Base-by-base conservation (phyloP, 352 stramenopile genomes). In the Globisporangium abappressorium region DNA sequence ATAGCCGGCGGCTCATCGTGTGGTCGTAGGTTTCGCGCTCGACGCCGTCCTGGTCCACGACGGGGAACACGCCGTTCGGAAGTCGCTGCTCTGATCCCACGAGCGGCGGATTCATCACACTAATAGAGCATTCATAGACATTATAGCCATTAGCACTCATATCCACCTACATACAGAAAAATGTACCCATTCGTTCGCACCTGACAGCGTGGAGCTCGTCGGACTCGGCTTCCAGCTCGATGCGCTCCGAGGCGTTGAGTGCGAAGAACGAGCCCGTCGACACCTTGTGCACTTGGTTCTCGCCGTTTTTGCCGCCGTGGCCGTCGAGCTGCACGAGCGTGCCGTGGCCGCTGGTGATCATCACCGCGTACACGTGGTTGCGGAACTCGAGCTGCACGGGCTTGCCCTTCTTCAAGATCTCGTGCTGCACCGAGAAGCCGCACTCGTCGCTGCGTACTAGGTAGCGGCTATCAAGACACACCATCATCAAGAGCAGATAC, bases 81-180 rank as follows among this genome's bases (percentile, higher is more conserved):
- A 83, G 71, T 33, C 68, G 82, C 64, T 82, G 62, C 65, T 94
- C 85, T 1, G 70, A 43, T 22, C 82, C 84, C 28, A 83, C 85
- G 43, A 94, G 68, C 56, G 85, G 85, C 55, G 85, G 85, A 70
- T 94, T 94, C 82, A 94, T 88, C 66, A 94, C 82, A 69, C 85
- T 85, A 43, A 4, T 5, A 70, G 20, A 18, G 1, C 11, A 60
- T 60, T 22, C 24, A 51, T 12, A 51, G 15, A 28, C 30, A 66
- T 0, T n/a, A 34, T 41, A 14, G 34, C 14, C 9, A 33, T 34
- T 33, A 63, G 5, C 34, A 20, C 28, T 33, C 20, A 18, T 54
- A 14, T 14, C 2, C 36, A 30, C 15, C 7, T 46, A 5, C 15
- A 14, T 30, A 20, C 26, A 43, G 12, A 43, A 34, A 28, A 18